Conservation (phyloP, 148 eudicot species). For the Chenopodium quinoa region DNA sequence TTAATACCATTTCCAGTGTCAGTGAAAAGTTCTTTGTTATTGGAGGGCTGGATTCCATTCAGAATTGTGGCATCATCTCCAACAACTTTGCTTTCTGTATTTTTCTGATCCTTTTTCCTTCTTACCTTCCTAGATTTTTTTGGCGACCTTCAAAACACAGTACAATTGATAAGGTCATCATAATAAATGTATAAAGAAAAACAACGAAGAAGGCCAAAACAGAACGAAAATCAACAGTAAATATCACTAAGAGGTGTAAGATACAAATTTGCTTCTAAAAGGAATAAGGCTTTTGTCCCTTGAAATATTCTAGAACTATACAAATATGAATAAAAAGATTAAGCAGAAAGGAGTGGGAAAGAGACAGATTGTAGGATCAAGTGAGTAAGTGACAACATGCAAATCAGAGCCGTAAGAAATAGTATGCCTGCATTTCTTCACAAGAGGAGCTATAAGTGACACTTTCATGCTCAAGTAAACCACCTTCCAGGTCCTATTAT, state of each 20-base stretch:
- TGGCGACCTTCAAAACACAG: constrained; percentile 60
- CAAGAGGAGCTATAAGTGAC: not conserved
- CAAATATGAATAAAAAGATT: not conserved
- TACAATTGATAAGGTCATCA: constrained; percentile 5
- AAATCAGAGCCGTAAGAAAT: not conserved
- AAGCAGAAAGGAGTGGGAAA: constrained; percentile 5
- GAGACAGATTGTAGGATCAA: not conserved
- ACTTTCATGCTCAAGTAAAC: not conserved
- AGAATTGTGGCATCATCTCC: constrained; percentile 37
- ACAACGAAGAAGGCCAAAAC: not conserved
- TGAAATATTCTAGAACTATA: not conserved
- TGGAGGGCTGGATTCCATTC: constrained; percentile 30
- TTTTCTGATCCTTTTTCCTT: constrained; percentile 46
- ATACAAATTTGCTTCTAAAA: not conserved
- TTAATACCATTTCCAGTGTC: constrained; percentile 25
- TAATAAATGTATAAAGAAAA: not conserved
- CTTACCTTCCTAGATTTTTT: constrained; percentile 66
- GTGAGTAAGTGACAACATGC: not conserved
- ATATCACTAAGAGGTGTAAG: not conserved
- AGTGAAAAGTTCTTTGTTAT: constrained; percentile 25
- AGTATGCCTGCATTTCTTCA: not conserved
- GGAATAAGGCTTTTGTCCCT: not conserved
- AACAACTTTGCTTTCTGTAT: constrained; percentile 34
- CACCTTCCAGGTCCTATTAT: not conserved
- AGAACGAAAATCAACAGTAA: not conserved